Conservation (phyloP, 345 rosid genomes). For the Linum usitatissimum region DNA sequence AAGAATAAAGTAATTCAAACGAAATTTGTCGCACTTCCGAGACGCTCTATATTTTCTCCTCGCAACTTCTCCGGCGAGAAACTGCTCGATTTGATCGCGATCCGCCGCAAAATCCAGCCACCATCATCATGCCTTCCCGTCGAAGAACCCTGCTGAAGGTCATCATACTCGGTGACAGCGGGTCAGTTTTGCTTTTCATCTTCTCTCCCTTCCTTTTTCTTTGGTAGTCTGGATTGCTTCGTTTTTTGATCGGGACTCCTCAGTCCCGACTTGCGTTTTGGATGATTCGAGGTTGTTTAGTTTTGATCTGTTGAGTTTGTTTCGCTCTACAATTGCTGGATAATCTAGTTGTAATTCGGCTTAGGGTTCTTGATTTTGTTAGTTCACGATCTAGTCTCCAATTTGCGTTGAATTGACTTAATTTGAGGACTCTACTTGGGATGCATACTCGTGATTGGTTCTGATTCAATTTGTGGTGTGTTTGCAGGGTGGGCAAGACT, state of each 20-base stretch:
- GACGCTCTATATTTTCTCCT: not conserved
- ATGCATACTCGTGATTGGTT: not conserved
- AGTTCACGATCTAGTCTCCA: not conserved
- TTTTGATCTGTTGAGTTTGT: not conserved
- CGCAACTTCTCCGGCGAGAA: not conserved
- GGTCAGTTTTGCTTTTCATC: constrained; percentile 1
- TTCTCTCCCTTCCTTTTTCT: not conserved
- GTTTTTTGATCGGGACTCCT: too few relatives aligned
- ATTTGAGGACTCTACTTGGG: too few relatives aligned
- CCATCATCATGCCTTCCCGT: constrained; percentile 12
- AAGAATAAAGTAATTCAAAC: too few relatives aligned
- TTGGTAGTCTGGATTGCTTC: not conserved
- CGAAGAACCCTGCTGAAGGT: constrained; percentile 13
- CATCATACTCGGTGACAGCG: constrained; percentile 18
- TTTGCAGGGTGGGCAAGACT: constrained; percentile 17
- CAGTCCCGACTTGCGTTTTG: too few relatives aligned
- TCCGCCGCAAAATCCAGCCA: not conserved
- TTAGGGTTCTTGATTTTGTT: not conserved
- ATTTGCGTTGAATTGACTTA: too few relatives aligned
- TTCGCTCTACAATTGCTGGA: not conserved
- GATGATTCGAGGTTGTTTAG: not conserved
- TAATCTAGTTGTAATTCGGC: not conserved
- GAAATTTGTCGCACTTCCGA: too few relatives aligned
- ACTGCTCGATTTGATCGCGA: not conserved
- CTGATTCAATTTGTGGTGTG: not conserved